Conservation (phyloP, 2,329 filamentous ascomycete genomes). For the Beauveria scarabaeidicola region DNA sequence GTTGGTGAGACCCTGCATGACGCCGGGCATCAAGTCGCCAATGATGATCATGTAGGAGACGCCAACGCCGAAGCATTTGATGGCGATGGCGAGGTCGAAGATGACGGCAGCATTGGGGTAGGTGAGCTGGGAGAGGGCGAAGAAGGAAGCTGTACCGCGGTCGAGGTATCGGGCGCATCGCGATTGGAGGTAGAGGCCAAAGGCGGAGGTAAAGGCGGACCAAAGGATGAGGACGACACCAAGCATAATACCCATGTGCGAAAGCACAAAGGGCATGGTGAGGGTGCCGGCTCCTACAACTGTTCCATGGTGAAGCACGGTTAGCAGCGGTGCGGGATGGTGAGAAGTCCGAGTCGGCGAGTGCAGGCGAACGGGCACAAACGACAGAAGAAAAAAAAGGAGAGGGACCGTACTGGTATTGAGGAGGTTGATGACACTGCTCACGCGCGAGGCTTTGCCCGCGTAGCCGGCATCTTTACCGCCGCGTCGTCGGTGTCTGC, state of each 20-base stretch:
- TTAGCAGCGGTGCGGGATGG: slow-evolving; percentile 9
- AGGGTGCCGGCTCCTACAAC: slow-evolving; percentile 91
- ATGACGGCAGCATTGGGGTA: slow-evolving; percentile 93
- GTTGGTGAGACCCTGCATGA: slow-evolving; percentile 71
- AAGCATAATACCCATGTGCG: slow-evolving; percentile 86
- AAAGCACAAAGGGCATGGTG: slow-evolving; percentile 90
- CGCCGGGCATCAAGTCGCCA: slow-evolving; percentile 94
- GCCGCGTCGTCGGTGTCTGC: slow-evolving; percentile 50
- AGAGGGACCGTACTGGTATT: slow-evolving; percentile 68
- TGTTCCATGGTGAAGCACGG: slow-evolving; percentile 27
- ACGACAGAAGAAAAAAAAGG: background rate
- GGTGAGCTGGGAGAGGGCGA: slow-evolving; percentile 91
- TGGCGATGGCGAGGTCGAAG: slow-evolving; percentile 90
- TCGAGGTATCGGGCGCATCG: slow-evolving; percentile 91
- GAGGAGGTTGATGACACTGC: slow-evolving; percentile 88
- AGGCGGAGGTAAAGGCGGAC: slow-evolving; percentile 81
- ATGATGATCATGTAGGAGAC: slow-evolving; percentile 99
- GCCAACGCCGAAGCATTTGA: slow-evolving; percentile 96
- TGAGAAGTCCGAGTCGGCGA: background rate
- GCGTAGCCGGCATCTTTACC: slow-evolving; percentile 59
- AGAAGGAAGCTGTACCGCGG: slow-evolving; percentile 81
- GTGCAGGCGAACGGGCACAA: background rate
- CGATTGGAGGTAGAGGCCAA: slow-evolving; percentile 90
- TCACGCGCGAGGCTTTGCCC: slow-evolving; percentile 79
- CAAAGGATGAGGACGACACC: slow-evolving; percentile 80